phyloP scores from a whole-genome alignment of 495 filamentous ascomycete species.

The Echria macrotheca region DNA sequence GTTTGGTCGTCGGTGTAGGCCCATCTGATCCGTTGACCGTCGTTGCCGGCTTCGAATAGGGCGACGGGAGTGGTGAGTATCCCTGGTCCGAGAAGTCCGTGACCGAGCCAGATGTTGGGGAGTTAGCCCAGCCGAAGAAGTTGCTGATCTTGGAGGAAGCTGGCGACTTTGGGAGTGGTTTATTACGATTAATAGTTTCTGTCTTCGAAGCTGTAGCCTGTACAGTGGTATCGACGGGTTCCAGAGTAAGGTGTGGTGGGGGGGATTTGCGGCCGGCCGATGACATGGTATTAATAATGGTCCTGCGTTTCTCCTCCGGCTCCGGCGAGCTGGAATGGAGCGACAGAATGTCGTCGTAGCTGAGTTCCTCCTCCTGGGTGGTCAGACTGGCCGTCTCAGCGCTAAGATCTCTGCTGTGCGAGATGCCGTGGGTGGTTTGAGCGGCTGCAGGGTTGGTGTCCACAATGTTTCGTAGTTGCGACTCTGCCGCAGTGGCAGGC shows the following conservation, averaged over 20 bases:
- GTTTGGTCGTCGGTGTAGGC: conserved; percentile 32
- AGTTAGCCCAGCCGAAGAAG: conserved; percentile 49
- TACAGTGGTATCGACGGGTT: conserved; percentile 27
- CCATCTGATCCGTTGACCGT: conserved; percentile 31
- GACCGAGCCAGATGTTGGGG: conserved; percentile 33
- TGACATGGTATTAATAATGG: conserved; percentile 38
- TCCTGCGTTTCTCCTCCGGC: conserved; percentile 18
- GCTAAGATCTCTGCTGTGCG: conserved; percentile 33
- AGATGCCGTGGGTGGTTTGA: conserved; percentile 29
- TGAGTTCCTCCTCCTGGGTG: conserved; percentile 31
- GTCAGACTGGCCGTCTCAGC: conserved; percentile 29
- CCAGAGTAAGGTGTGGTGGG: conserved; percentile 46
- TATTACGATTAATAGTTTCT: conserved; percentile 36
- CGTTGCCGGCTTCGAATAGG: conserved; percentile 35
- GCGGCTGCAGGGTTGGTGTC: conserved; percentile 31
- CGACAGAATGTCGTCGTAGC: conserved; percentile 27
- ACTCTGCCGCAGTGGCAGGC: conserved; percentile 28
- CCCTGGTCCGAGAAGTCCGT: conserved; percentile 45
- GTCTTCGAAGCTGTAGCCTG: conserved; percentile 15
- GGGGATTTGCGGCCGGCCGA: conserved; percentile 38
- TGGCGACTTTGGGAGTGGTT: conserved; percentile 50
- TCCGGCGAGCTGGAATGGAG: conserved; percentile 17
- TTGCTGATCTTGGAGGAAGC: conserved; percentile 45
- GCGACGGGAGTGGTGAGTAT: conserved; percentile 45
- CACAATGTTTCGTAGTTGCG: conserved; percentile 30